These are phyloP conservation scores for Talaromyces thailandensis DNA, from an alignment of 495 filamentous ascomycete genomes.

Conservation along the genomic window DNA sequence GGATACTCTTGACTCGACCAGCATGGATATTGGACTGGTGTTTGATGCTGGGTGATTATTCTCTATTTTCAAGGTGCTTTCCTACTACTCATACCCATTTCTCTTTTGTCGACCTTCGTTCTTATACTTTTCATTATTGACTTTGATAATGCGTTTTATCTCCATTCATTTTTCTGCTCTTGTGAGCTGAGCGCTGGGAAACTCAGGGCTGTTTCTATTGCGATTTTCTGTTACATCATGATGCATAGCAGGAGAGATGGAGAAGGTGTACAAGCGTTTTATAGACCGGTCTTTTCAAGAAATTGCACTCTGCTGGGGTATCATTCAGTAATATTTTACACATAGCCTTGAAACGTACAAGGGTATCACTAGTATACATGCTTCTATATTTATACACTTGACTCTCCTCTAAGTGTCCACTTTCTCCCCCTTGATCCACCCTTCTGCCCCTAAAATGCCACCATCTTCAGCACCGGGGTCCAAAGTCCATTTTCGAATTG, in stretches of 20 bases:
- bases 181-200: not conserved
- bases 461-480: constrained; percentile 50
- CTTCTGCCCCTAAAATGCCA: constrained; percentile 33
- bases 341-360: not conserved
- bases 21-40: not conserved
- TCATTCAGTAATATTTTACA: not conserved
- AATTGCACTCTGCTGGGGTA: not conserved
- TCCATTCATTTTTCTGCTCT: not conserved
- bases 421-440: constrained; percentile 21
- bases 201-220: not conserved
- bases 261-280: not conserved
- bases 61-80: not conserved
- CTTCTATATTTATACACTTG: not conserved
- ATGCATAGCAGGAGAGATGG: not conserved
- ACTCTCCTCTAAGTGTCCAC: not conserved
- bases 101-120: not conserved
- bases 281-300: not conserved
- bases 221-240: not conserved
- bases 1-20: not conserved
- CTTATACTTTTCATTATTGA: not conserved
- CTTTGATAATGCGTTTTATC: not conserved
- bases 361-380: constrained; percentile 18
- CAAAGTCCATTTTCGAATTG: constrained; percentile 69
- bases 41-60: not conserved
- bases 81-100: not conserved